A percentile compares a stretch with the other conserved stretches of the same genome.
These are phyloP conservation scores for Aspergillus sp. DNA, from an alignment of 2,329 filamentous ascomycete species.

Conservation along the genomic window DNA sequence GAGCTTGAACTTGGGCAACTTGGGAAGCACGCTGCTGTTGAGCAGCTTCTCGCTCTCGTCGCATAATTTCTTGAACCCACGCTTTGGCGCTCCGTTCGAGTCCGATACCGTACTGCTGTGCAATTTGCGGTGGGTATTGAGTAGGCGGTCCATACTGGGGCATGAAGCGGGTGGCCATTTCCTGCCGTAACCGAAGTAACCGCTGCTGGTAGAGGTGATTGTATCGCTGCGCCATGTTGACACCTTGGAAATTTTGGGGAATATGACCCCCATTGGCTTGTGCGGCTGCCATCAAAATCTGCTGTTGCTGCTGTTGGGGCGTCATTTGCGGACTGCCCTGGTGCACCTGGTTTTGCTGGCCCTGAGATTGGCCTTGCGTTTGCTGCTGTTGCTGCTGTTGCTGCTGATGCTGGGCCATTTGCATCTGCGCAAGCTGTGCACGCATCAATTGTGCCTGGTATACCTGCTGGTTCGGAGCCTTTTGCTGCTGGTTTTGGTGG, in stretches of 20 bases:
- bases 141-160: slow-evolving; percentile 34
- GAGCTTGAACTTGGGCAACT: slow-evolving; percentile 27
- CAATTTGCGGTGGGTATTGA: slow-evolving; percentile 34
- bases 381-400: slow-evolving; percentile 18
- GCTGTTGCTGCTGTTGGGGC: slow-evolving; percentile 31
- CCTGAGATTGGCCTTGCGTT: slow-evolving; percentile 16
- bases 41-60: slow-evolving; percentile 29
- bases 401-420: slow-evolving; percentile 32
- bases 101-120: slow-evolving; percentile 32
- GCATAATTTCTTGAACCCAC: slow-evolving; percentile 35
- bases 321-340: slow-evolving; percentile 31
- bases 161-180: slow-evolving; percentile 33
- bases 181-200: slow-evolving; percentile 29
- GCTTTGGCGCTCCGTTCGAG: slow-evolving; percentile 33
- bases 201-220: slow-evolving; percentile 32
- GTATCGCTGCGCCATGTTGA: slow-evolving; percentile 28
- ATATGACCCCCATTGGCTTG: slow-evolving; percentile 34
- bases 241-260: slow-evolving; percentile 24
- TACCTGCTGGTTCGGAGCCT: slow-evolving; percentile 26
- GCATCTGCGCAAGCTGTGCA: slow-evolving; percentile 34
- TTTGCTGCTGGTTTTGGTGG: slow-evolving; percentile 23
- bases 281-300: slow-evolving; percentile 34
- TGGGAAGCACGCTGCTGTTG: slow-evolving; percentile 29
- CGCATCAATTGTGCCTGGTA: slow-evolving; percentile 36
- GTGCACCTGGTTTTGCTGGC: slow-evolving; percentile 21